Percentiles rank a stretch among this genome's conserved stretches.
Evolutionary conservation across 2,329 filamentous ascomycete genomes (phyloP).

Genomic region (Trichoderma guizhouense): DNA sequence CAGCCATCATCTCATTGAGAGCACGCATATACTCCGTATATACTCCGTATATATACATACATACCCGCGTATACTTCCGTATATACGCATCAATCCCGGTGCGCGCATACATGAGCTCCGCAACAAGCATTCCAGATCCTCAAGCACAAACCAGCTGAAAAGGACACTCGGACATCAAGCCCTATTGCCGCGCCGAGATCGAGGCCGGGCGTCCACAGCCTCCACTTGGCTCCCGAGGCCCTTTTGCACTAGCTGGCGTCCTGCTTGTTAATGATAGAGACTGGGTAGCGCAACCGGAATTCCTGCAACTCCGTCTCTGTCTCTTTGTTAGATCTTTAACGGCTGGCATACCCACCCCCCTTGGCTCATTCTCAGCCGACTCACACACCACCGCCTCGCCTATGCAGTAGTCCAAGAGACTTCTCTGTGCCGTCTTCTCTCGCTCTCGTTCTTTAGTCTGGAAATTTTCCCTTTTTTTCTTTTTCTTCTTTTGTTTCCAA

Average conservation of each 20-base stretch:
- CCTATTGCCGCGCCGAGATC: slow-evolving; percentile 14
- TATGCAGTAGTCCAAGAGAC: neutral
- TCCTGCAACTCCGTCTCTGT: neutral
- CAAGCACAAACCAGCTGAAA: neutral
- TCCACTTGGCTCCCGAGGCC: slow-evolving; percentile 16
- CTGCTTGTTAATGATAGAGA: neutral
- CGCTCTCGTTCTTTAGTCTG: neutral
- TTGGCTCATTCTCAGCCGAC: neutral
- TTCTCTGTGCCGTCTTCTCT: neutral
- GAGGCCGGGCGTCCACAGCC: slow-evolving; percentile 6
- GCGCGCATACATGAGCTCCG: neutral
- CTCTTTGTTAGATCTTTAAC: neutral
- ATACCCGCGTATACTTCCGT: too few species aligned
- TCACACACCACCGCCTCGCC: neutral
- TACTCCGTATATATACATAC: neutral
- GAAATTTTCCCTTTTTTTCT: neutral
- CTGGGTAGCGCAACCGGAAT: neutral
- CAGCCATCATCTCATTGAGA: neutral
- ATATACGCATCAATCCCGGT: neutral
- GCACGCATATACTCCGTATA: neutral
- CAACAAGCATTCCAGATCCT: neutral
- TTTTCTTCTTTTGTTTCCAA: neutral
- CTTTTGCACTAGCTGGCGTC: slow-evolving; percentile 2
- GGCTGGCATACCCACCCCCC: neutral
- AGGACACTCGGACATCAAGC: slow-evolving; percentile 5